These are phyloP conservation scores for Rhodotorula diobovata DNA, from an alignment of 768 basidiomycete species.

Conservation along the genomic window DNA sequence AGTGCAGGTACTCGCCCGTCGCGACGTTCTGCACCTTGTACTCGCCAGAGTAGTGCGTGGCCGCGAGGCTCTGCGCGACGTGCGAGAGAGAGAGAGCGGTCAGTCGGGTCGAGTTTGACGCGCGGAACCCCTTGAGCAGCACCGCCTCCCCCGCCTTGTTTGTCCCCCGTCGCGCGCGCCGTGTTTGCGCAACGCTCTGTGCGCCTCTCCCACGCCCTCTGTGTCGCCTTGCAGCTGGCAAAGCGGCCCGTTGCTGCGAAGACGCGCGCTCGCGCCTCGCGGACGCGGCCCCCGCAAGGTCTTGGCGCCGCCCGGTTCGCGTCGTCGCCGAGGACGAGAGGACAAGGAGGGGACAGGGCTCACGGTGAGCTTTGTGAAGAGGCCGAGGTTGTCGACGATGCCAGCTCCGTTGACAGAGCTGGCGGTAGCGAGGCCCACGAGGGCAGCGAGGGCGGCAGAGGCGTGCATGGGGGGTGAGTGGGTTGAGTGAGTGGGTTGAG, in stretches of 20 bases:
- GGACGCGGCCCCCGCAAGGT: too few relatives aligned
- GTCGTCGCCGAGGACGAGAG: not conserved
- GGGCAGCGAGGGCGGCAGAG: not conserved
- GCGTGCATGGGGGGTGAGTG: not conserved
- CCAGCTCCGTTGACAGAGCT: not conserved
- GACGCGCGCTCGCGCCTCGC: too few relatives aligned
- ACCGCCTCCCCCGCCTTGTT: too few relatives aligned
- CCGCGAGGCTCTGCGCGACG: not conserved
- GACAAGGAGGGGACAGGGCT: not conserved
- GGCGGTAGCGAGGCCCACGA: not conserved
- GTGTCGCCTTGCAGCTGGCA: too few relatives aligned
- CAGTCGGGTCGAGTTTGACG: too few relatives aligned
- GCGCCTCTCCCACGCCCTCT: too few relatives aligned
- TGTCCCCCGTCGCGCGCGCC: too few relatives aligned
- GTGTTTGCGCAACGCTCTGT: too few relatives aligned
- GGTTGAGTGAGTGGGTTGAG: not conserved
- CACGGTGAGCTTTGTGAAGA: slow-evolving; percentile 16
- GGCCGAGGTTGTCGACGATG: slow-evolving; percentile 22
- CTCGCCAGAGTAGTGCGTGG: slow-evolving; percentile 3
- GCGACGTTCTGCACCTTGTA: slow-evolving; percentile 31
- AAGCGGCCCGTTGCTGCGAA: too few relatives aligned
- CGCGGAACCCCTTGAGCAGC: too few relatives aligned
- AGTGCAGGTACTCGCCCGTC: slow-evolving; percentile 32
- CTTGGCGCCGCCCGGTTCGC: not conserved
- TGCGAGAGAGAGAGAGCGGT: not conserved